Evolutionary conservation across 345 rosid species (phyloP).

Genomic region (Raphanus sativus): DNA sequence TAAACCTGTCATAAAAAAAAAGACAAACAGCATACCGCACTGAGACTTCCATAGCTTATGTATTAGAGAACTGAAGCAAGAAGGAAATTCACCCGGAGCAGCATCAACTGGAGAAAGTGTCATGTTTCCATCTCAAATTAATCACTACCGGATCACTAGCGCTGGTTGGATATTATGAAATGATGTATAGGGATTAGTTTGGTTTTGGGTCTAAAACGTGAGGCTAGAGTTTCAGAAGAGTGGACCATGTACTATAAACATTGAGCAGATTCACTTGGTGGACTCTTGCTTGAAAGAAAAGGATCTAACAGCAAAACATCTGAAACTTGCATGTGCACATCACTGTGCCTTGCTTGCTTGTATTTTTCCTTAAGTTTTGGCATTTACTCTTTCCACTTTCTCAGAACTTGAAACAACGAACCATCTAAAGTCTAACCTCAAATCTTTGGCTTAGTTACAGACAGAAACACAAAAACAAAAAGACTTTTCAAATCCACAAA

Average conservation of each 20-base stretch:
- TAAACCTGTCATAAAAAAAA: constrained; percentile 56
- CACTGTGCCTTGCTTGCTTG: constrained; percentile 15
- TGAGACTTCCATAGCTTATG: constrained; percentile 6
- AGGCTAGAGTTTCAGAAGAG: constrained; percentile 18
- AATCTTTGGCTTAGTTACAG: constrained; percentile 10
- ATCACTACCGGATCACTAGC: no score
- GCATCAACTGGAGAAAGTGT: constrained; percentile 86
- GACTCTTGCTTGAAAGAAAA: constrained; percentile 13
- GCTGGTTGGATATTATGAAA: background rate
- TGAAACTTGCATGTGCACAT: constrained; percentile 39
- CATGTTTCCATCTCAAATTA: no score
- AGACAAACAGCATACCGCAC: background rate
- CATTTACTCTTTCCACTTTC: constrained; percentile 15
- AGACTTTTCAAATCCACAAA: background rate
- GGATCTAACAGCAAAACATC: constrained; percentile 27
- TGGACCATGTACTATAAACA: constrained; percentile 26
- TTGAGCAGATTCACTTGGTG: constrained; percentile 26
- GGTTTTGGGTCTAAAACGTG: background rate
- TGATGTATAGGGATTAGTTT: background rate
- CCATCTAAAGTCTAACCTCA: constrained; percentile 1
- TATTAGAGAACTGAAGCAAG: constrained; percentile 15
- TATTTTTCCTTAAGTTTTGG: constrained; percentile 15
- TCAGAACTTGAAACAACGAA: constrained; percentile 5
- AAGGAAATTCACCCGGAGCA: constrained; percentile 66
- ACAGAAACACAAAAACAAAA: constrained; percentile 2